Conservation (phyloP, 257 asterid species). For the Solanum tarapatanum region DNA sequence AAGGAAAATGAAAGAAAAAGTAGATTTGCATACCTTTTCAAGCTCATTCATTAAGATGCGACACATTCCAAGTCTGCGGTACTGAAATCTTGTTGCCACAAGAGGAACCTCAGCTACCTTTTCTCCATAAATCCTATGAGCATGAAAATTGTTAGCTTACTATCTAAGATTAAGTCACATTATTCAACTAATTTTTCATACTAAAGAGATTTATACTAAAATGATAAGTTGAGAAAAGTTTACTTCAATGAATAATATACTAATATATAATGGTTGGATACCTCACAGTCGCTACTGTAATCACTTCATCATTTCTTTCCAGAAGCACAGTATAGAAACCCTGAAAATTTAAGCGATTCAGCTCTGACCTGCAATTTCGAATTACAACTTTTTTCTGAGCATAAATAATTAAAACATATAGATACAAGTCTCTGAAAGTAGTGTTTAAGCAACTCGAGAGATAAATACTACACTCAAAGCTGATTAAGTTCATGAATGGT, state of each 20-base stretch:
- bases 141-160: neutral
- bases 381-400: neutral
- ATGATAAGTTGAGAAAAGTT: neutral
- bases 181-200: neutral
- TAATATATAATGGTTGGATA: conserved; percentile 11
- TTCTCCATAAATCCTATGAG: conserved; percentile 52
- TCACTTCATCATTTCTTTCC: conserved; percentile 52
- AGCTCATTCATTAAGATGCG: conserved; percentile 67
- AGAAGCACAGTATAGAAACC: conserved; percentile 65
- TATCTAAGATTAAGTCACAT: neutral
- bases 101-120: conserved; percentile 74
- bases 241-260: neutral
- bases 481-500: neutral
- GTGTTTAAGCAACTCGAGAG: neutral
- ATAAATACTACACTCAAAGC: neutral
- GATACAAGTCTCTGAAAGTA: neutral
- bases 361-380: conserved; percentile 47
- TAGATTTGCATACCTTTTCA: conserved; percentile 39
- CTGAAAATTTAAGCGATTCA: conserved; percentile 56
- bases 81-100: conserved; percentile 66
- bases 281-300: conserved; percentile 62
- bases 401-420: neutral
- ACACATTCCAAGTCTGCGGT: conserved; percentile 79
- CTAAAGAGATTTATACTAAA: neutral
- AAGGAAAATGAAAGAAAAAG: neutral